These are phyloP conservation scores for Xylaria scruposa DNA, from an alignment of 495 filamentous ascomycete species.

Conservation along the genomic window DNA sequence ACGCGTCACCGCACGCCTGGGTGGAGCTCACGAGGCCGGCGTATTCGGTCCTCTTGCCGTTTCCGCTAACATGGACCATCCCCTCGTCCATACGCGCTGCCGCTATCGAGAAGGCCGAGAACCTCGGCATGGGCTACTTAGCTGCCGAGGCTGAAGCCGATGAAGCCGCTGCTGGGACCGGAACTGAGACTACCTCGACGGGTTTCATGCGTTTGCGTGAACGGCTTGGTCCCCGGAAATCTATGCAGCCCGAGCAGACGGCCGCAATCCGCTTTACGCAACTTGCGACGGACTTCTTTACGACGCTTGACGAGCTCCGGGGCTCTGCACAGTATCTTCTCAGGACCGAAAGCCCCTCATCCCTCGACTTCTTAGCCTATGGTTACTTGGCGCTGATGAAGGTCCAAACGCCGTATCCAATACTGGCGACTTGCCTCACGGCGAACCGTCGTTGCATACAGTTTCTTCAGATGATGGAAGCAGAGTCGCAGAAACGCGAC, in stretches of 20 bases:
- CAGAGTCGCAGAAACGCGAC: conserved; percentile 44
- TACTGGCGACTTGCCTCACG: conserved; percentile 69
- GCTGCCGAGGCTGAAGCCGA: conserved; percentile 40
- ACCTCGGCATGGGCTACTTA: conserved; percentile 67
- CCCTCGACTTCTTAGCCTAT: conserved; percentile 76
- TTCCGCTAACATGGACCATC: conserved; percentile 82
- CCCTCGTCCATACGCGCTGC: conserved; percentile 69
- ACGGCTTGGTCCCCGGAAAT: conserved; percentile 31
- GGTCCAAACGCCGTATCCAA: conserved; percentile 71
- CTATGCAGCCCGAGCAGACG: conserved; percentile 55
- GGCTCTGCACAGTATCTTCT: conserved; percentile 60
- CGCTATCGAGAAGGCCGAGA: conserved; percentile 72
- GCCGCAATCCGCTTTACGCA: conserved; percentile 72
- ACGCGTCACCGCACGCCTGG: conserved; percentile 88
- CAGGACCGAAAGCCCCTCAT: conserved; percentile 54
- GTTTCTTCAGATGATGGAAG: conserved; percentile 60
- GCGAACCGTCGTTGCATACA: conserved; percentile 55
- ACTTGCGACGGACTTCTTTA: conserved; percentile 70
- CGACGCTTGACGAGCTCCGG: conserved; percentile 69
- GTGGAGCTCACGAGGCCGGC: conserved; percentile 72
- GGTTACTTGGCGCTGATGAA: conserved; percentile 80
- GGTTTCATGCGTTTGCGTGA: conserved; percentile 41
- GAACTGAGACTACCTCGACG: conserved; percentile 39
- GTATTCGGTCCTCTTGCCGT: conserved; percentile 76
- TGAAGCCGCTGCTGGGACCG: conserved; percentile 34